These are phyloP conservation scores for Athelia psychrophila DNA, from an alignment of 1,284 basidiomycete genomes.

Conservation along the genomic window DNA sequence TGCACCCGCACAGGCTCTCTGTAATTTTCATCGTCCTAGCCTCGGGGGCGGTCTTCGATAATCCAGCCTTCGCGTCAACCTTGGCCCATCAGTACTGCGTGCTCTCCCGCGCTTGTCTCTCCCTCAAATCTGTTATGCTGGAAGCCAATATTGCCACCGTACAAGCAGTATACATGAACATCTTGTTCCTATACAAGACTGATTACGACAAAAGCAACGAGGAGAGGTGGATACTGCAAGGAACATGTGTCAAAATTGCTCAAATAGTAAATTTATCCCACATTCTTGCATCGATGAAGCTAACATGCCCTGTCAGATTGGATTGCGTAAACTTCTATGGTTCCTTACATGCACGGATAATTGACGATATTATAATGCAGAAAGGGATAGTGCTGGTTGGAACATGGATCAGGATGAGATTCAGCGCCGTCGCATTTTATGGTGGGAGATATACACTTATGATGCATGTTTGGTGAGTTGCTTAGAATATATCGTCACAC, in stretches of 20 bases:
- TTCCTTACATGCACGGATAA: neutral
- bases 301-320: constrained; percentile 33
- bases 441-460: constrained; percentile 54
- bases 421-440: constrained; percentile 45
- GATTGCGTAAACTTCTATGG: constrained; percentile 46
- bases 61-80: constrained; percentile 25
- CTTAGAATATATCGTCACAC: too few relatives aligned
- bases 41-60: constrained; percentile 38
- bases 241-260: constrained; percentile 38
- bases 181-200: constrained; percentile 41
- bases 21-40: constrained; percentile 50
- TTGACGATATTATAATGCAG: constrained; percentile 29
- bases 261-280: too few relatives aligned
- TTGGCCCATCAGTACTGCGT: constrained; percentile 39
- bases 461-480: constrained; percentile 49
- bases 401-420: constrained; percentile 45
- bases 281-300: neutral
- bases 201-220: constrained; percentile 43
- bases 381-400: constrained; percentile 52
- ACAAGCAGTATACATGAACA: constrained; percentile 46
- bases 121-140: constrained; percentile 38
- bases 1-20: constrained; percentile 46
- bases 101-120: constrained; percentile 43
- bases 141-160: constrained; percentile 44
- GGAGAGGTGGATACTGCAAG: constrained; percentile 44